Percentiles rank a stretch among this genome's conserved stretches.
These are phyloP conservation scores for Russula sp. DNA, from an alignment of 768 basidiomycete species.

Conservation along the genomic window DNA sequence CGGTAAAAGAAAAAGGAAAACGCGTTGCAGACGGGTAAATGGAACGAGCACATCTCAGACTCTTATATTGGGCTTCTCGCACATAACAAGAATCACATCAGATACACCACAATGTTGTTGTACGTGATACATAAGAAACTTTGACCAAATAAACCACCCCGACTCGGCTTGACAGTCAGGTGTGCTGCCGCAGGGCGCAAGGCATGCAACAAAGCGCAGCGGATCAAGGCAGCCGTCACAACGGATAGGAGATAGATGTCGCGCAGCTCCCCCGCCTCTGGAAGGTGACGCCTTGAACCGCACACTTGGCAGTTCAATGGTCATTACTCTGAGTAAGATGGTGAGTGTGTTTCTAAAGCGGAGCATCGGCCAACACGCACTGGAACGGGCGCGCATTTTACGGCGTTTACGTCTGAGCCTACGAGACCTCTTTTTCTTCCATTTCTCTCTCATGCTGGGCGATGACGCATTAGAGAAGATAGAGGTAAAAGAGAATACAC, in stretches of 20 bases:
- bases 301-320: constrained; percentile 21
- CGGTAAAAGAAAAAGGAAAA: not conserved
- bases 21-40: not conserved
- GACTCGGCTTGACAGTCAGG: constrained; percentile 29
- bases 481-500: not conserved
- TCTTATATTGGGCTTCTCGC: constrained; percentile 11
- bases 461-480: not conserved
- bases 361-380: constrained; percentile 48
- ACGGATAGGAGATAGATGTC: constrained; percentile 8
- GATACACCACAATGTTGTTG: constrained; percentile 16
- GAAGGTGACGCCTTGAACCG: constrained; percentile 17
- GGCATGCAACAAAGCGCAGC: constrained; percentile 20
- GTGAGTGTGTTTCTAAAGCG: constrained; percentile 7
- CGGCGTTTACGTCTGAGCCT: constrained; percentile 91
- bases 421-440: constrained; percentile 94
- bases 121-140: constrained; percentile 26
- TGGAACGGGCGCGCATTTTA: constrained; percentile 96
- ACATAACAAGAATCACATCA: constrained; percentile 14
- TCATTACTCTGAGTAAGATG: constrained; percentile 38
- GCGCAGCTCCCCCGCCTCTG: not conserved
- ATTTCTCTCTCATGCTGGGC: constrained; percentile 90
- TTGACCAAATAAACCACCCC: constrained; percentile 29
- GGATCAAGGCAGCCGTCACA: constrained; percentile 5
- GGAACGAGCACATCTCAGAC: not conserved
- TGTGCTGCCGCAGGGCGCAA: constrained; percentile 14